Evolutionary conservation across 306 rosid genomes (phyloP), one percentile per base, ranked within the genome.

Genomic region (Hippophae tibetana): DNA sequence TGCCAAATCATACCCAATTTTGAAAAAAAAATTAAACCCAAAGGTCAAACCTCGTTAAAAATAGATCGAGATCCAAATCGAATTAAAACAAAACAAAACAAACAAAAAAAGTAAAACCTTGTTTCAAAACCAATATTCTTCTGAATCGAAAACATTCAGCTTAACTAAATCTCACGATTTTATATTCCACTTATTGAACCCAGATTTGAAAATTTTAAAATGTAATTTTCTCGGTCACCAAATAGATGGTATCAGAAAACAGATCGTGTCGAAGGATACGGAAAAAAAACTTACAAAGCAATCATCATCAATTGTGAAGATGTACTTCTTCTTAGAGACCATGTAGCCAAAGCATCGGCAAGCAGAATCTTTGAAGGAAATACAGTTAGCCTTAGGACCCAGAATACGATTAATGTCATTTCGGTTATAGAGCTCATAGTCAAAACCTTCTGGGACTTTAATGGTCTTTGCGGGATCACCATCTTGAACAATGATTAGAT

Each of bases 271-370:
- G 43, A 42, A 11, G 13, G 12, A 1, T 6, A 13, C 26, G 8
- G 53, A 18, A 5, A 42, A 18, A 54, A 18, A 65, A 31, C 95
- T 79, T 64, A 89, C 96, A 18, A 89, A 89, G 88, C 96, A 89
- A 59, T 89, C 94, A 44, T 89, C 96, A 12, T 89, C 96, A 48
- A 89, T 89, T 58, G 90, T 89, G 60, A 50, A 89, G 77, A 85
- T 79, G 70, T 89, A 89, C 82, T 89, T 89, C 94, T 89, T 85
- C 83, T 89, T 89, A 9, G 96, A 85, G 55, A 89, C 90, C 88
- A 89, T 73, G 62, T 70, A 85, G 2, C 94, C 90, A 47, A 89
- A 89, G 82, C 94, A 89, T 0, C 90, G 82, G 40, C 94, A 85
- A 46, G 96, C 96, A 12, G 90, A 81, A 50, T 89, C 96, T 90